A percentile compares a stretch with the other conserved stretches of the same genome.
phyloP scores from a whole-genome alignment of 495 filamentous ascomycete genomes.

The Sabuloglossum arenarium region DNA sequence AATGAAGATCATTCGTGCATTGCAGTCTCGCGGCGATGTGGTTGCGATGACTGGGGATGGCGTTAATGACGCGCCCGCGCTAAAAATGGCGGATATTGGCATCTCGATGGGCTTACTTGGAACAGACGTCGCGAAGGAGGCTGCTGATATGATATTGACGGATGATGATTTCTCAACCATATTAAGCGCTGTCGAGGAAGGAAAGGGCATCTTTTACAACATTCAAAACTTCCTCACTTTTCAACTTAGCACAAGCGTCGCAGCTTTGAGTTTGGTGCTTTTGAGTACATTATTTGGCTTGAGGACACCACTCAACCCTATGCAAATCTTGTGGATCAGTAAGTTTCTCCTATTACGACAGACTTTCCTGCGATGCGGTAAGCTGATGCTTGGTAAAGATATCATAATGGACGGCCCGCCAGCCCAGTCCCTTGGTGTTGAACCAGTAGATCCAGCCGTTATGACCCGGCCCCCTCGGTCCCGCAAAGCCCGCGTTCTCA shows the following conservation, averaged over 20 bases:
- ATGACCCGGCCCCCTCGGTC: conserved; percentile 83
- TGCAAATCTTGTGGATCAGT: conserved; percentile 99
- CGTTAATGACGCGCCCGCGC: conserved; percentile 88
- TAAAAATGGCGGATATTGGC: conserved; percentile 96
- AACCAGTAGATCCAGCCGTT: conserved; percentile 83
- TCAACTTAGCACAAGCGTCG: conserved; percentile 91
- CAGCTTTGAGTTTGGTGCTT: conserved; percentile 76
- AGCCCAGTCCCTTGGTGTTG: conserved; percentile 89
- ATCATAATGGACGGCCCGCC: conserved; percentile 99
- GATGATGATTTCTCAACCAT: conserved; percentile 98
- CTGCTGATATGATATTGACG: conserved; percentile 97
- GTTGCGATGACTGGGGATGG: conserved; percentile 98
- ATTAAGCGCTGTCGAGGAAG: conserved; percentile 87
- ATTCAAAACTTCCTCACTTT: conserved; percentile 99
- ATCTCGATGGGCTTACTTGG: conserved; percentile 92
- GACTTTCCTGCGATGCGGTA: background rate
- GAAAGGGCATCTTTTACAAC: conserved; percentile 98
- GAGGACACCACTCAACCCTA: conserved; percentile 86
- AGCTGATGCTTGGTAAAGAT: conserved; percentile 29
- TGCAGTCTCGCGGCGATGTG: conserved; percentile 85
- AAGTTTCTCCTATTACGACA: conserved; percentile 19
- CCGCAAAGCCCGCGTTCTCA: conserved; percentile 69
- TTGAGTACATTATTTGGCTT: conserved; percentile 81
- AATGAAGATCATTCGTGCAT: conserved; percentile 80
- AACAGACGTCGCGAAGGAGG: conserved; percentile 96